phyloP scores from a whole-genome alignment of 148 eudicot species.

The Rhododendron griersonianum region DNA sequence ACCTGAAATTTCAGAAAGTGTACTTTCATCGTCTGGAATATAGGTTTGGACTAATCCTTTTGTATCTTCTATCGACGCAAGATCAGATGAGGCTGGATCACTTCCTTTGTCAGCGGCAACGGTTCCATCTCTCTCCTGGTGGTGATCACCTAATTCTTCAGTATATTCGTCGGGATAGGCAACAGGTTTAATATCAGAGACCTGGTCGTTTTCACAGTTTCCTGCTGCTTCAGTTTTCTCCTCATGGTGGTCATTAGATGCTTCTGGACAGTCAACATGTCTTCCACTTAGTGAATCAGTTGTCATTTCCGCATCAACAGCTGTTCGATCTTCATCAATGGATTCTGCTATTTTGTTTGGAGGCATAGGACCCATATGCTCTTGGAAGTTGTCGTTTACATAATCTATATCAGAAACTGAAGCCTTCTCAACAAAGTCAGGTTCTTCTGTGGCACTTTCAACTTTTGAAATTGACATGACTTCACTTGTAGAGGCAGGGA shows the following conservation, averaged over 20 bases:
- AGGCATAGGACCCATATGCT: neutral
- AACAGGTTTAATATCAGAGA: constrained; percentile 3
- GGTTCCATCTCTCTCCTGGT: constrained; percentile 2
- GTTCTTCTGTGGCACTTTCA: constrained; percentile 15
- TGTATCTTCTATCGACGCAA: constrained; percentile 10
- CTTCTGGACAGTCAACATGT: constrained; percentile 3
- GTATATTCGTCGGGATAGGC: neutral
- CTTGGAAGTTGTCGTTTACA: constrained; percentile 16
- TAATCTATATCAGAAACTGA: constrained; percentile 20
- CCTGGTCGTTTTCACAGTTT: neutral
- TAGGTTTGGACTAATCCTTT: constrained; percentile 18
- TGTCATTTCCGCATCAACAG: constrained; percentile 7
- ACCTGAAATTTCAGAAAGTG: constrained; percentile 10
- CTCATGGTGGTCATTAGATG: neutral
- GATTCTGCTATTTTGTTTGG: constrained; percentile 8
- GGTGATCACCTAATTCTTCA: neutral
- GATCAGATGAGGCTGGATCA: constrained; percentile 18
- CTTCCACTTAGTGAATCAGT: neutral
- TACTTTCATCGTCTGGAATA: constrained; percentile 10
- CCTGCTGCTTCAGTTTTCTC: neutral
- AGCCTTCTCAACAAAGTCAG: constrained; percentile 18
- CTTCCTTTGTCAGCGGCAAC: neutral
- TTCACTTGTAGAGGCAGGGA: constrained; percentile 64
- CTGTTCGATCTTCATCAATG: constrained; percentile 15
- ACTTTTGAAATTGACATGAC: constrained; percentile 21